Percentiles rank a stretch among this genome's conserved stretches.
Evolutionary conservation across 257 asterid species (phyloP).

Genomic region (Capsicum baccatum): DNA sequence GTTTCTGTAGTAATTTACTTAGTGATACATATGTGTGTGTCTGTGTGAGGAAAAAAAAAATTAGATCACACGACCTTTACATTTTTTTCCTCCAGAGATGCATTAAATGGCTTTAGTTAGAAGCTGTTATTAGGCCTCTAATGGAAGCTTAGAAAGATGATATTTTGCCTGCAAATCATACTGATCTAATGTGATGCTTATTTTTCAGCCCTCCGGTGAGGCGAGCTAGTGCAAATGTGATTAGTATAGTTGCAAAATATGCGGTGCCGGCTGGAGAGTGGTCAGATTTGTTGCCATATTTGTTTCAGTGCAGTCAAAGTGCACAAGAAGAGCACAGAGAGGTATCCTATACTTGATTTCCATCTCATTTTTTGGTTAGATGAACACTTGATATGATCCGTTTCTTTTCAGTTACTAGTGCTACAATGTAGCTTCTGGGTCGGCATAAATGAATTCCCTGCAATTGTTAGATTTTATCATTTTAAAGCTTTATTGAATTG

Average conservation of each 20-base stretch:
- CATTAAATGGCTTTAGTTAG: not conserved
- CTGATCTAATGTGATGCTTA: slow-evolving; percentile 13
- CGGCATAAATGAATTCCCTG: not conserved
- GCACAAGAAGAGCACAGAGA: slow-evolving; percentile 97
- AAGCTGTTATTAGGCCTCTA: not conserved
- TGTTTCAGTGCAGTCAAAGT: slow-evolving; percentile 95
- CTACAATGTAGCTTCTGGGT: not conserved
- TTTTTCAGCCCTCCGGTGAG: slow-evolving; percentile 87
- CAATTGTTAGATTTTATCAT: not conserved
- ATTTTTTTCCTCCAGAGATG: not conserved
- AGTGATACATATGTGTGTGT: not conserved
- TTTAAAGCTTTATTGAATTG: not conserved
- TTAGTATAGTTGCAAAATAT: slow-evolving; percentile 92
- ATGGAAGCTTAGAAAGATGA: slow-evolving; percentile 27
- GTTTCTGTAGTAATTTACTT: not conserved
- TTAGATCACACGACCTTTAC: not conserved
- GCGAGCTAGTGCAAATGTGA: slow-evolving; percentile 97
- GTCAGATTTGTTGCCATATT: slow-evolving; percentile 94
- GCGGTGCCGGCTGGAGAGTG: slow-evolving; percentile 98
- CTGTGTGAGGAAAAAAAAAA: not conserved
- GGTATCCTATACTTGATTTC: slow-evolving; percentile 48
- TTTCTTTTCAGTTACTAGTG: not conserved
- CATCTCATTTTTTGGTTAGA: slow-evolving; percentile 23
- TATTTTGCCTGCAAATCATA: slow-evolving; percentile 19
- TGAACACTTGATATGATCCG: not conserved